These are phyloP conservation scores for Pseudophaeomoniella oleicola DNA, from an alignment of 2,329 filamentous ascomycete genomes.

Conservation along the genomic window DNA sequence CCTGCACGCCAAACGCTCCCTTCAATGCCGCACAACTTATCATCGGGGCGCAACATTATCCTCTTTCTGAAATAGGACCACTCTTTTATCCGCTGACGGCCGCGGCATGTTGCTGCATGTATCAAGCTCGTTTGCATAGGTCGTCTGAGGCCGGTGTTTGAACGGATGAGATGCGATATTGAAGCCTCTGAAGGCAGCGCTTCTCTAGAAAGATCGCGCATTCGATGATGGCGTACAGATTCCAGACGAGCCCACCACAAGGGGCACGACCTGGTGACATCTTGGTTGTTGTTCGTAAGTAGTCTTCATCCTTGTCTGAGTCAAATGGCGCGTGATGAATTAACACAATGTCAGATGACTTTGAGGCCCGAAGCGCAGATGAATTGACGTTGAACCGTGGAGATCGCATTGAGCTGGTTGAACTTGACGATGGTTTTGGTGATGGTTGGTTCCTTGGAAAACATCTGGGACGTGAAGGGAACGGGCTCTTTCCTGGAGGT, in stretches of 20 bases:
- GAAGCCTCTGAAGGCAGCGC: slow-evolving; percentile 5
- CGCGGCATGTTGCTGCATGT: too few species aligned
- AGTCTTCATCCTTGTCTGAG: background rate
- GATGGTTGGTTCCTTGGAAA: slow-evolving; percentile 52
- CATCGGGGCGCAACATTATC: too few species aligned
- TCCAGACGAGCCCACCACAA: slow-evolving; percentile 15
- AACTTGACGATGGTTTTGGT: slow-evolving; percentile 52
- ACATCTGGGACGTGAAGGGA: slow-evolving; percentile 24
- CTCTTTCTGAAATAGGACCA: too few species aligned
- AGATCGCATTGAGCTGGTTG: slow-evolving; percentile 47
- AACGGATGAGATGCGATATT: background rate
- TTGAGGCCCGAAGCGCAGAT: slow-evolving; percentile 78
- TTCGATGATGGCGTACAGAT: slow-evolving; percentile 15
- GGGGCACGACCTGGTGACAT: slow-evolving; percentile 25
- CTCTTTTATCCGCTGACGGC: too few species aligned
- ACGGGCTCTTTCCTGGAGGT: slow-evolving; percentile 34
- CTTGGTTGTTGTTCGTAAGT: slow-evolving; percentile 31
- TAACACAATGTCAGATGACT: slow-evolving; percentile 59
- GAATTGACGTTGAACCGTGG: slow-evolving; percentile 78
- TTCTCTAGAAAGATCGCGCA: too few species aligned
- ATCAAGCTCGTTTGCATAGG: too few species aligned
- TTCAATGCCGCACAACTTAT: too few species aligned
- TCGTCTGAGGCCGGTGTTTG: background rate
- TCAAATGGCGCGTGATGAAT: background rate
- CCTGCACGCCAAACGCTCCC: too few species aligned